Evolutionary conservation across 768 basidiomycete genomes (phyloP).

Genomic region (Amyloporia xantha): DNA sequence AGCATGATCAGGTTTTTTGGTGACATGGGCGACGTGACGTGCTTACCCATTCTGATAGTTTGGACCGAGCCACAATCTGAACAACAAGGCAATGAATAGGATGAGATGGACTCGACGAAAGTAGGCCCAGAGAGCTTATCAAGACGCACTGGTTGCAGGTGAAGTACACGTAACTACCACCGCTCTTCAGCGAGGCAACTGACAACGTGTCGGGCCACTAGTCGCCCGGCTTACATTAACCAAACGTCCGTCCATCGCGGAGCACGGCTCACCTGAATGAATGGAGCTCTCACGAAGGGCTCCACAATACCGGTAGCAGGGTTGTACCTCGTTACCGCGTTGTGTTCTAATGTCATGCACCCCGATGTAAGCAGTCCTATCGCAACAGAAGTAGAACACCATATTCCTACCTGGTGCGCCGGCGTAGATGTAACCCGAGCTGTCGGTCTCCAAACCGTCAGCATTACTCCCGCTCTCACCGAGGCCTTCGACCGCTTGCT

Average conservation of each 20-base stretch:
- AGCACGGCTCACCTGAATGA: constrained; percentile 11
- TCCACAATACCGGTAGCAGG: constrained; percentile 9
- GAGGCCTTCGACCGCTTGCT: constrained; percentile 7
- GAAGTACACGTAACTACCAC: constrained; percentile 15
- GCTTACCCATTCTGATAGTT: constrained; percentile 16
- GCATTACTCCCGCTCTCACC: constrained; percentile 13
- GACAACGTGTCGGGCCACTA: constrained; percentile 17
- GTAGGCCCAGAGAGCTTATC: not conserved
- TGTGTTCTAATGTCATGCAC: constrained; percentile 6
- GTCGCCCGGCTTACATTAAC: too few relatives aligned
- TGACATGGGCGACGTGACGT: not conserved
- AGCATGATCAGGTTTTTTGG: not conserved
- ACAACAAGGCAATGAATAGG: not conserved
- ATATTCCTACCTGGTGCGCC: constrained; percentile 10
- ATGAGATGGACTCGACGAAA: not conserved
- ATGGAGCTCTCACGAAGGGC: constrained; percentile 13
- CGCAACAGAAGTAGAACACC: too few relatives aligned
- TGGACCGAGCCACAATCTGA: constrained; percentile 14
- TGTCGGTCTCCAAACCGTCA: constrained; percentile 14
- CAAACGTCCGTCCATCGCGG: not conserved
- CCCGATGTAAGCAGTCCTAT: too few relatives aligned
- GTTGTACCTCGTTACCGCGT: constrained; percentile 10
- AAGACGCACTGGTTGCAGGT: constrained; percentile 12
- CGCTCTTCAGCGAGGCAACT: constrained; percentile 9
- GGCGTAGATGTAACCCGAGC: constrained; percentile 10